These are phyloP conservation scores for Lupinus albus DNA, from an alignment of 306 rosid genomes.

Conservation along the genomic window DNA sequence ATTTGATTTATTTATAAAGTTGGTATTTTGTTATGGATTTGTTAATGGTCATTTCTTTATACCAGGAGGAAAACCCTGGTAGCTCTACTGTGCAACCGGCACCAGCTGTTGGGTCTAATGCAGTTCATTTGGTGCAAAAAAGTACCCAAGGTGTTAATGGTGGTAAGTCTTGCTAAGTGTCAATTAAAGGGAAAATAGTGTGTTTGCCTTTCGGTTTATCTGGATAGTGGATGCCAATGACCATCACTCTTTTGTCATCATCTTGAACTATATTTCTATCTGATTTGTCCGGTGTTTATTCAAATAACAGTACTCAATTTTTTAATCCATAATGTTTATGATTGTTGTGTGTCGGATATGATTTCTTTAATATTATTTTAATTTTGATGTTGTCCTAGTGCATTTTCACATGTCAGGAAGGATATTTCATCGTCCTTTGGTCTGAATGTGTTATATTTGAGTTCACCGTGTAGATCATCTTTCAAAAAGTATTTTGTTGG, in stretches of 20 bases:
- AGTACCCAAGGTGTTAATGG: conserved; percentile 45
- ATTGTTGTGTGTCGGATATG: too few relatives aligned
- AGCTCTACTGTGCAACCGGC: conserved; percentile 15
- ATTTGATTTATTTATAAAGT: background rate
- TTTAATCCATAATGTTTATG: background rate
- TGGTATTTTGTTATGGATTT: conserved; percentile 24
- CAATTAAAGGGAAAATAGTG: background rate
- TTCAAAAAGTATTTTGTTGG: conserved; percentile 15
- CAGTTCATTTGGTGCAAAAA: conserved; percentile 44
- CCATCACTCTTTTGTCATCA: background rate
- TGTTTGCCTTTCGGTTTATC: conserved; percentile 10
- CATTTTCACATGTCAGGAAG: too few relatives aligned
- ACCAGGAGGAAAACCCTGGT: conserved; percentile 59
- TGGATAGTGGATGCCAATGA: background rate
- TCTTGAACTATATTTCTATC: conserved; percentile 9
- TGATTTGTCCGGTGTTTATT: conserved; percentile 1
- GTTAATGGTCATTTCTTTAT: conserved; percentile 27
- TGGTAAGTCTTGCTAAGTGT: conserved; percentile 61
- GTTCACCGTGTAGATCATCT: conserved; percentile 18
- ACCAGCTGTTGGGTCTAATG: conserved; percentile 33
- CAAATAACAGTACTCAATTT: background rate
- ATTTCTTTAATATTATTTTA: too few relatives aligned
- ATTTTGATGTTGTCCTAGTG: too few relatives aligned
- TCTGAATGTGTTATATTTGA: background rate
- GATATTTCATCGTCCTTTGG: conserved; percentile 1